phyloP scores from a whole-genome alignment of 1,139 yeast species.

The Lodderomyces theae region DNA sequence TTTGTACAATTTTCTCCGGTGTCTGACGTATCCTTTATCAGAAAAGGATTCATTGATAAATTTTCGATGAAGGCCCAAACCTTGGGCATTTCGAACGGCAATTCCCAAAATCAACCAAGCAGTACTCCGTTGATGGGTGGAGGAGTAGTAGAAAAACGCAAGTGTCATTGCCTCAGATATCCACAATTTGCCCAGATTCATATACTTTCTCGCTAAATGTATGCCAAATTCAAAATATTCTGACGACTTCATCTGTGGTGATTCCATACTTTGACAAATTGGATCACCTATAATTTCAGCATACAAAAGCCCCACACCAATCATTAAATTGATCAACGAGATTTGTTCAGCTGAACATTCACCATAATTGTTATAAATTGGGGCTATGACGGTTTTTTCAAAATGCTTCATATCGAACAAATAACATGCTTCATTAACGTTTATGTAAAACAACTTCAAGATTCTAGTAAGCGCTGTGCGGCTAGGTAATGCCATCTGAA shows the following conservation, averaged over 20 bases:
- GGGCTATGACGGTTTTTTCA: conserved; percentile 9
- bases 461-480: conserved; percentile 8
- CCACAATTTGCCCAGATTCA: conserved; percentile 28
- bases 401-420: conserved; percentile 13
- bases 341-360: conserved; percentile 13
- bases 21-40: conserved; percentile 10
- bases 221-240: conserved; percentile 16
- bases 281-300: conserved; percentile 14
- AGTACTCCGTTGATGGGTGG: conserved; percentile 34
- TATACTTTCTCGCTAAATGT: conserved; percentile 12
- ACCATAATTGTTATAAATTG: conserved; percentile 11
- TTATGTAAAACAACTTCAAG: conserved; percentile 8
- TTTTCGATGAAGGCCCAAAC: conserved; percentile 16
- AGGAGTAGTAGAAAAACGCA: conserved; percentile 36
- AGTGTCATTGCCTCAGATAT: conserved; percentile 38
- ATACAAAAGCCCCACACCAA: conserved; percentile 15
- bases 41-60: conserved; percentile 16
- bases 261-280: conserved; percentile 8
- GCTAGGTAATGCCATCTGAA: conserved; percentile 14
- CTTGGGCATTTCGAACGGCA: conserved; percentile 17
- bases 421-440: conserved; percentile 14
- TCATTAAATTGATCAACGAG: conserved; percentile 12
- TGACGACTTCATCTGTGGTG: conserved; percentile 12
- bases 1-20: conserved; percentile 37
- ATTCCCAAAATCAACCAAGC: conserved; percentile 31